Evolutionary conservation across 2,329 filamentous ascomycete species (phyloP).

Genomic region (Colletotrichum gloeosporioides): DNA sequence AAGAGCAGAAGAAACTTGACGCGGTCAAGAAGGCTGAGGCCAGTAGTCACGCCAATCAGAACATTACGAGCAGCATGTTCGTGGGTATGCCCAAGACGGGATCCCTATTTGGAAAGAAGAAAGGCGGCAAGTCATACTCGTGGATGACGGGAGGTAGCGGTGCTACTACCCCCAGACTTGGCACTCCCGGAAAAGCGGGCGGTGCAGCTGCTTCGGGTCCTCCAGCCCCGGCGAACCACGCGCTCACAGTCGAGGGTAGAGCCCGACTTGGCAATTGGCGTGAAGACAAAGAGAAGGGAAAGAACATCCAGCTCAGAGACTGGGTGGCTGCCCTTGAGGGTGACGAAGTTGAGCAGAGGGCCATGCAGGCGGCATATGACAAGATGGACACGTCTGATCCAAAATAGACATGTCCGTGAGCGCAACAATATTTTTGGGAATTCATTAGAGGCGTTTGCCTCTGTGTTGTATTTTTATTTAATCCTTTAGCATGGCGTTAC

Average conservation of each 20-base stretch:
- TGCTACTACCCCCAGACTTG: conserved; percentile 53
- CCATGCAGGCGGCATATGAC: conserved; percentile 64
- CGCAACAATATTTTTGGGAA: neutral
- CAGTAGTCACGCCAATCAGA: conserved; percentile 80
- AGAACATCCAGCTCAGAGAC: conserved; percentile 84
- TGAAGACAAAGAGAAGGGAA: conserved; percentile 79
- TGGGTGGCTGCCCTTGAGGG: conserved; percentile 80
- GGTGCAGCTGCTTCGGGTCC: conserved; percentile 36
- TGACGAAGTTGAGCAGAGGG: conserved; percentile 72
- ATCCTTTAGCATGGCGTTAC: conserved; percentile 41
- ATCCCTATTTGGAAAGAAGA: conserved; percentile 61
- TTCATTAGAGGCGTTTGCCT: neutral
- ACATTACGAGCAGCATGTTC: conserved; percentile 81
- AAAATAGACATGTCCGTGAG: conserved; percentile 29
- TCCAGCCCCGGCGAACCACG: conserved; percentile 34
- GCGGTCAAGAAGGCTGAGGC: conserved; percentile 80
- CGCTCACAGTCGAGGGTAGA: conserved; percentile 62
- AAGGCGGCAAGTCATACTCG: conserved; percentile 71
- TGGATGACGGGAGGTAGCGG: conserved; percentile 74
- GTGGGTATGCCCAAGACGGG: conserved; percentile 68
- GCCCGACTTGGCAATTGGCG: conserved; percentile 76
- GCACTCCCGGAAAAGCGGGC: conserved; percentile 39
- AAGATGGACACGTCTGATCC: conserved; percentile 56
- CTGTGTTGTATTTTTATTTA: conserved; percentile 30
- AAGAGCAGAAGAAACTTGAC: conserved; percentile 79